Evolutionary conservation across 805 yeast species (phyloP), one percentile per base, ranked within the genome.

Genomic region (Clavispora carvajalis): DNA sequence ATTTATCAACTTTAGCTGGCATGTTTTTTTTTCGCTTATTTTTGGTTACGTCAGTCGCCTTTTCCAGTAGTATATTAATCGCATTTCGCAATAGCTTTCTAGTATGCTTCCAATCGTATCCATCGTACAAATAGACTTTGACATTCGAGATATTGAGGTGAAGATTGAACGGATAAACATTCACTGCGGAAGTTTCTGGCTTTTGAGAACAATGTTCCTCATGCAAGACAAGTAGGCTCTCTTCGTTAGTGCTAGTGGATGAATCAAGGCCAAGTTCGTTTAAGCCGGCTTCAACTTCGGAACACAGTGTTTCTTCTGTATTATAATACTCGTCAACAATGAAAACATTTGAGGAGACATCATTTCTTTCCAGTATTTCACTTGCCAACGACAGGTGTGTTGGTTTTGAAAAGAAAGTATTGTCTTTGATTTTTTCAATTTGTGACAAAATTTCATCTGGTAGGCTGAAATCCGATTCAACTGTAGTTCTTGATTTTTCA

Each of bases 61-160:
- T 69, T 6, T 60, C 65, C 48, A 82, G 88, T 7, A 87, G 75
- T 9, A 75, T 63, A 39, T 74, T 74, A 0, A 90, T 80, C 0
- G 86, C 84, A n/a, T 72, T 74, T 9, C 69, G 65, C 22, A 93
- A 81, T 0, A 80, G 69, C 18, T 68, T 69, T 42, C 95, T 72
- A 0, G 98, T 88, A 33, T 77, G 76, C 40, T 74, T 75, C 95
- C 97, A 89, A 52, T 93, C 98, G 55, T 82, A 93, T 0, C 99
- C 99, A 63, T 93, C 99, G 57, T 76, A 80, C 15, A 91, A 61
- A 37, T 69, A 75, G 2, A 84, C 52, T 1, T 52, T 55, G 0
- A 68, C 59, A 36, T 70, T 71, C 2, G 71, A 56, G 5, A 73
- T 53, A 33, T 65, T 64, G 7, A 69, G 43, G 30, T 61, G 61